Conservation (phyloP, 2,329 filamentous ascomycete genomes). For the Penicillium frequentans region DNA sequence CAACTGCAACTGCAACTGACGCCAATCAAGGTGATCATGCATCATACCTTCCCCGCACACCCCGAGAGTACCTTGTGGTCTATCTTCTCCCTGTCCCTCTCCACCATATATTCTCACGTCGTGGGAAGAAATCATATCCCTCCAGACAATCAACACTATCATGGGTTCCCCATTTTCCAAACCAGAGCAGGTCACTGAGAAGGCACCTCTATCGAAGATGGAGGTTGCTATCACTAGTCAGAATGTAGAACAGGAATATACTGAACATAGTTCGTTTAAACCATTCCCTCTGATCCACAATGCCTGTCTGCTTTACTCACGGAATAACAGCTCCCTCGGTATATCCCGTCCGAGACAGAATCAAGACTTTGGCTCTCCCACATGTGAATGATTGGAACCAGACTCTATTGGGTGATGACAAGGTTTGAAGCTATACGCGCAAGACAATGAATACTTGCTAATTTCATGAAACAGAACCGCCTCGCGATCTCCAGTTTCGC, state of each 20-base stretch:
- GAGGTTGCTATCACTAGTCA: background rate
- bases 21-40: background rate
- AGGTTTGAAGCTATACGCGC: slow-evolving; percentile 15
- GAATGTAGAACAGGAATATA: background rate
- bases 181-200: slow-evolving; percentile 4
- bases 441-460: background rate
- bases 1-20: background rate
- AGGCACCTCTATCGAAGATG: background rate
- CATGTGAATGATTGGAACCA: slow-evolving; percentile 28
- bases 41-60: background rate
- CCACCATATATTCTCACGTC: background rate
- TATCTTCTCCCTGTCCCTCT: background rate
- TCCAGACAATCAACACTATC: background rate
- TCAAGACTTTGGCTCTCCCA: slow-evolving; percentile 18
- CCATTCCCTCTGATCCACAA: background rate
- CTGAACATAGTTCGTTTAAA: background rate
- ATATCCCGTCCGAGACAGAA: slow-evolving; percentile 11
- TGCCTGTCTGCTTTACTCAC: background rate
- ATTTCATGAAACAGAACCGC: slow-evolving; percentile 51
- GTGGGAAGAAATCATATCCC: background rate
- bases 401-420: slow-evolving; percentile 25
- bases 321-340: slow-evolving; percentile 18
- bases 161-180: slow-evolving; percentile 8
- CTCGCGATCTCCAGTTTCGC: slow-evolving; percentile 74
- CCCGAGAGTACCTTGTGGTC: background rate